phyloP scores from a whole-genome alignment of 805 yeast genomes.

The Saccharomycopsis capsularis region DNA sequence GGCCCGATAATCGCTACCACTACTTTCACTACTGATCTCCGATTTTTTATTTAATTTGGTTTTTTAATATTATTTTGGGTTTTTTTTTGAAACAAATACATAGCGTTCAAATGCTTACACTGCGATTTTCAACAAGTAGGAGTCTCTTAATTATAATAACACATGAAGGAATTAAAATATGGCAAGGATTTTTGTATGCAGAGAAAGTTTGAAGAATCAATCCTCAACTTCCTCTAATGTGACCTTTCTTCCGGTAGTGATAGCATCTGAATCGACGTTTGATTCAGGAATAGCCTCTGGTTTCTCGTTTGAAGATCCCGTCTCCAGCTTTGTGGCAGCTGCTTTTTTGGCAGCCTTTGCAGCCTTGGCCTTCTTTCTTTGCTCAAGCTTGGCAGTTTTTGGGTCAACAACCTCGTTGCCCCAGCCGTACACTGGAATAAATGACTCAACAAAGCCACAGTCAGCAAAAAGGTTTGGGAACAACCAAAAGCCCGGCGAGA shows the following conservation, averaged over 20 bases:
- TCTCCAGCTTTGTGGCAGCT: constrained; percentile 18
- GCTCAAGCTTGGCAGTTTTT: constrained; percentile 16
- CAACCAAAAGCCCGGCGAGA: constrained; percentile 82
- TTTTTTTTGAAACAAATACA: too few relatives aligned
- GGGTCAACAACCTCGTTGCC: constrained; percentile 36
- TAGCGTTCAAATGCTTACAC: too few relatives aligned
- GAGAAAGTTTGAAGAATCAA: too few relatives aligned
- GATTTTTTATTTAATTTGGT: too few relatives aligned
- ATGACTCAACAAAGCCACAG: constrained; percentile 88
- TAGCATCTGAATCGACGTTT: constrained; percentile 5
- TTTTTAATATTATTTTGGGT: too few relatives aligned
- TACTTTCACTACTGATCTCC: too few relatives aligned
- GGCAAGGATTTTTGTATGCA: too few relatives aligned
- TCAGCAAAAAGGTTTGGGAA: constrained; percentile 95
- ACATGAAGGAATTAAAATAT: too few relatives aligned
- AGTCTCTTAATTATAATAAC: too few relatives aligned
- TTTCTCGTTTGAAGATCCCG: too few relatives aligned
- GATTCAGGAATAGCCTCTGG: constrained; percentile 11
- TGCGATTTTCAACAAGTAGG: too few relatives aligned
- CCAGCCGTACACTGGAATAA: constrained; percentile 84
- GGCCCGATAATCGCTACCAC: too few relatives aligned
- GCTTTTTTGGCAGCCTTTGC: constrained; percentile 27
- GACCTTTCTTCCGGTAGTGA: constrained; percentile 26
- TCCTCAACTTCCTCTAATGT: constrained; percentile 29
- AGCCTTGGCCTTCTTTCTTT: constrained; percentile 26